Percentiles rank a stretch among this genome's conserved stretches.
phyloP scores from a whole-genome alignment of 2,329 filamentous ascomycete genomes.

The Venturia asperata region DNA sequence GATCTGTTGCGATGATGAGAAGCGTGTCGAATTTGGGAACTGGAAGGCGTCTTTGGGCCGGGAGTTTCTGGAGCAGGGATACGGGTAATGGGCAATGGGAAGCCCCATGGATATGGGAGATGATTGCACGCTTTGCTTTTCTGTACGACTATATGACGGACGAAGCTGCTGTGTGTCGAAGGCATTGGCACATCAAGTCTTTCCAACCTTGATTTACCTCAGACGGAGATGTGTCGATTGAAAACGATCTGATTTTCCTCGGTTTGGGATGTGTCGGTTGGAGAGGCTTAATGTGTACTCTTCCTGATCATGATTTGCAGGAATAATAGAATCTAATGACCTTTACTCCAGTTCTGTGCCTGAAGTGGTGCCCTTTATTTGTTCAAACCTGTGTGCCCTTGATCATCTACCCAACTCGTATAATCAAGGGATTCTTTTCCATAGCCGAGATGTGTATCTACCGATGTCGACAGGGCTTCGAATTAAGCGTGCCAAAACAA shows the following conservation, averaged over 20 bases:
- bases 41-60: background rate
- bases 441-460: too few species aligned
- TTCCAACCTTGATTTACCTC: slow-evolving; percentile 3
- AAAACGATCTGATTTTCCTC: slow-evolving; percentile 2
- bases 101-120: slow-evolving; percentile 5
- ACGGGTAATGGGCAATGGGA: background rate
- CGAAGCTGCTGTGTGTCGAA: background rate
- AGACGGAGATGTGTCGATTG: background rate
- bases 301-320: background rate
- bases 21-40: background rate
- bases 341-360: background rate
- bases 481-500: too few species aligned
- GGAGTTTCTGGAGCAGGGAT: background rate
- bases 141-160: background rate
- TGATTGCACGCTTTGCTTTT: background rate
- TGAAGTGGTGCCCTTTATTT: background rate
- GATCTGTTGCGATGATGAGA: background rate
- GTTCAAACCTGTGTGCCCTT: too few species aligned
- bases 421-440: too few species aligned
- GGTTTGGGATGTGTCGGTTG: background rate
- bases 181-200: background rate
- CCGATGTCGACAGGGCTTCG: too few species aligned
- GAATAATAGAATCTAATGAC: background rate
- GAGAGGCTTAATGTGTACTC: background rate
- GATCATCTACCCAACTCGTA: background rate